phyloP scores from a whole-genome alignment of 1,284 basidiomycete species.

The Sporisorium scitamineum region DNA sequence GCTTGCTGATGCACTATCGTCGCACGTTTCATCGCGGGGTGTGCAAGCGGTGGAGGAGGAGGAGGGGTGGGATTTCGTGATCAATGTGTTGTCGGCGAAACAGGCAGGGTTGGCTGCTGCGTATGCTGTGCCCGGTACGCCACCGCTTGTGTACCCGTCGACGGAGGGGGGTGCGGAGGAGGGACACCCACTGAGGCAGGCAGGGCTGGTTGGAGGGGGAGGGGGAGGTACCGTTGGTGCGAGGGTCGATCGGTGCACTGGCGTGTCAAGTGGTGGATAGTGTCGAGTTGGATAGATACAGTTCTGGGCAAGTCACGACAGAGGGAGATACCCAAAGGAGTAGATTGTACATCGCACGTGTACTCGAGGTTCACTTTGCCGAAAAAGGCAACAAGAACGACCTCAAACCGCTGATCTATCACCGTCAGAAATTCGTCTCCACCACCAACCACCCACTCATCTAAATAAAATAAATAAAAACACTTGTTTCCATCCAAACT shows the following conservation, averaged over 20 bases:
- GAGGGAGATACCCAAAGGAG: not conserved
- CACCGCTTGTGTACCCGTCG: slow-evolving; percentile 1
- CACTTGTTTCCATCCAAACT: not conserved
- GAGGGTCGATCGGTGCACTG: slow-evolving; percentile 14
- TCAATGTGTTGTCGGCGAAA: slow-evolving; percentile 7
- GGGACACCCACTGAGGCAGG: slow-evolving; percentile 25
- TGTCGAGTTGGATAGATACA: slow-evolving; percentile 15
- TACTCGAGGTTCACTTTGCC: slow-evolving; percentile 17
- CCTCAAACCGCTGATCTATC: slow-evolving; percentile 30
- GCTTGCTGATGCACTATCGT: slow-evolving; percentile 24
- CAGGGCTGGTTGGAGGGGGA: slow-evolving; percentile 1
- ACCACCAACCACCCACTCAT: not conserved
- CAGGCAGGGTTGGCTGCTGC: slow-evolving; percentile 25
- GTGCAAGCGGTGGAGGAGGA: no score
- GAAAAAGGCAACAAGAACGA: not conserved
- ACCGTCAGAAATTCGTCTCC: slow-evolving; percentile 29
- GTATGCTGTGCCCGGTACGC: slow-evolving; percentile 32
- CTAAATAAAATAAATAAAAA: no score
- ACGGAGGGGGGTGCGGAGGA: not conserved
- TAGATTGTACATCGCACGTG: slow-evolving; percentile 35
- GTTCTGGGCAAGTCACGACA: not conserved
- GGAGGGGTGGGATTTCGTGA: slow-evolving; percentile 23
- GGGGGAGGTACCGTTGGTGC: slow-evolving; percentile 11
- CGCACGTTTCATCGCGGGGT: not conserved
- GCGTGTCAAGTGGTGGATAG: slow-evolving; percentile 32